Base-by-base conservation (phyloP, 371 early-diverging fungal species). In the Mucor lusitanicus region DNA sequence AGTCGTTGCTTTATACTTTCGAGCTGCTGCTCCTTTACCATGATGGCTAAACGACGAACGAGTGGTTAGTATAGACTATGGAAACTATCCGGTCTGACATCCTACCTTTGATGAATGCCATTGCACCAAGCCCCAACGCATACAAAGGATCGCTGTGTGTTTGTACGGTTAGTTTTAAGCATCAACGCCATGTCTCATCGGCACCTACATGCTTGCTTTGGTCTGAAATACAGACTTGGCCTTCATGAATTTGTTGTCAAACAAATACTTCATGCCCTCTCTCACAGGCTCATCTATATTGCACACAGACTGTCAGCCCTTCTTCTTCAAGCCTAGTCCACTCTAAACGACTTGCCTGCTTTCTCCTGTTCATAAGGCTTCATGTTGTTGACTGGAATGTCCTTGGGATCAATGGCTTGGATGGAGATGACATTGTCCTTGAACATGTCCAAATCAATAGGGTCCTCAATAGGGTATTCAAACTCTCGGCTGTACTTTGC, bases 191-290 rank as follows among this genome's bases (percentile, higher is more conserved):
- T 19, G 56, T 23, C 2, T n/a, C 35, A 21, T 13, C 7, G 13
- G 25, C 33, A 64, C 75, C 74, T 70, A 76, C 79, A 65, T 61
- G 42, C 60, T 72, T 13, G 81, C 79, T 32, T 79, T 74, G 17
- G 73, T 71, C 42, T 81, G 77, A 33, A 83, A 83, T 19, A 76
- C 58, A 19, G 65, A 54, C 37, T 83, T 83, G 12, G 84, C 84
- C 37, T 76, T 76, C 84, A 83, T 83, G 71, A 83, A 83, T 37
- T 78, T 77, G 61, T 83, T 83, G 55, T 83, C 80, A 63, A 83
- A 80, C 23, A 83, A 61, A 53, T 72, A 71, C 1, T 63, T 65
- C 74, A 83, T 81, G 6, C 81, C 84, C 61, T 77, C 74, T 32
- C 75, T 39, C 15, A 83, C 73, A 33, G 77, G 75, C 48, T 79